Conservation (phyloP, 164 flowering plant genomes). For the Echeveria elegans region DNA sequence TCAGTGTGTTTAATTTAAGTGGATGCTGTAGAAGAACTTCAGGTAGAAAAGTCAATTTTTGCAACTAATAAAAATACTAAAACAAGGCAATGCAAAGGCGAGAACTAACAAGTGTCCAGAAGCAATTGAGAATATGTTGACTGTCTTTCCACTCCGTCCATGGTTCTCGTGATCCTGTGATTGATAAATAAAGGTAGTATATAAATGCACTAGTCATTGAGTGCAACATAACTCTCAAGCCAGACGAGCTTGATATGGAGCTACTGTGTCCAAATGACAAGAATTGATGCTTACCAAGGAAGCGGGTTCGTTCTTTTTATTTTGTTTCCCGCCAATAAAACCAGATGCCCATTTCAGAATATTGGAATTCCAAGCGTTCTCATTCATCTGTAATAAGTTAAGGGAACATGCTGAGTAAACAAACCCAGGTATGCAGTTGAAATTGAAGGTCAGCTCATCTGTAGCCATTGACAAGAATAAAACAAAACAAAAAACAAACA, state of each 20-base stretch:
- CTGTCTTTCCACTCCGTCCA: constrained; percentile 63
- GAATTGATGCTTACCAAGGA: constrained; percentile 29
- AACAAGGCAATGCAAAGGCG: not conserved
- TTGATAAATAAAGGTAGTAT: not conserved
- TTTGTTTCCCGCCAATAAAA: constrained; percentile 61
- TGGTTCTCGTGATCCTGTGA: constrained; percentile 38
- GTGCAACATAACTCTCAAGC: not conserved
- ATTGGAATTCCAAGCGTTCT: constrained; percentile 71
- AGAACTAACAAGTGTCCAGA: constrained; percentile 94
- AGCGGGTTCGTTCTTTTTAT: constrained; percentile 31
- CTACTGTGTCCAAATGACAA: not conserved
- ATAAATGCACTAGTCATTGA: not conserved
- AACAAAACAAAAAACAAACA: not conserved
- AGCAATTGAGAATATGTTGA: constrained; percentile 96
- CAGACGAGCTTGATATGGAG: not conserved
- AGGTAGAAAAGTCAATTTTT: not conserved
- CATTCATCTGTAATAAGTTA: constrained; percentile 34
- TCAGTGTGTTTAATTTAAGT: not conserved
- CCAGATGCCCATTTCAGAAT: constrained; percentile 91
- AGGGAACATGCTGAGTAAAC: not conserved
- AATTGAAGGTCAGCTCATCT: not conserved
- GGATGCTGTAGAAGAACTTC: not conserved
- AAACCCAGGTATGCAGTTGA: not conserved
- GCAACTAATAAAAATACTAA: not conserved
- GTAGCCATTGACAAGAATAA: not conserved